Base-by-base conservation (phyloP, 208 protist species). In the Leishmania martiniquensis region DNA sequence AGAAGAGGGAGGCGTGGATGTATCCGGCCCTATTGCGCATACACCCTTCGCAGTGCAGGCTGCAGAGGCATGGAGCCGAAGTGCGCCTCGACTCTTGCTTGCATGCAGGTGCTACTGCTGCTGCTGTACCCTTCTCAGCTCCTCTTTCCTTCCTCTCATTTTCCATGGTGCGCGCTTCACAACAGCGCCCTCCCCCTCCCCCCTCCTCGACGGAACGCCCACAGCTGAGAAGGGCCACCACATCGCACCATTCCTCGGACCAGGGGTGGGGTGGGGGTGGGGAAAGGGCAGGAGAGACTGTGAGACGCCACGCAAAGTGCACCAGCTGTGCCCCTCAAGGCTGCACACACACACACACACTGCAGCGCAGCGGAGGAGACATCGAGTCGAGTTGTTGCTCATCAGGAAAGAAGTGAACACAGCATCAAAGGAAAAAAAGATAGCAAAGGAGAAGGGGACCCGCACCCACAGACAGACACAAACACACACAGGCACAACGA, bases 361-460 rank as follows among this genome's bases (percentile, higher is more conserved):
- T 9, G 25, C 4, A 15, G 20, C 34, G 57, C n/a, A 62, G 29
- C 20, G 57, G 29, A 62, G 37, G 37, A 15, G 37, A 25, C 65
- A 51, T 37, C 10, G 1, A 39, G n/a, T n/a, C 13, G 45, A 37
- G 54, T 72, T 22, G 67, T 72, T 57, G 67, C 47, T 72, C 47
- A 72, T 72, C 67, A 72, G 67, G 15, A 32, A 55, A 72, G 32
- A 72, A 44, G 32, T 4, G 32, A 71, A 51, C 66, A 71, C 2
- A 54, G 66, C 44, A 71, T 51, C 15, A n/a, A n/a, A n/a, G 29
- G 32, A 15, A 12, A 63, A 45, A 44, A 25, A 45, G 17, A 51
- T 17, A 51, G 25, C 9, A 54, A 20, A 71, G 32, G 66, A 55
- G 10, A 54, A 54, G 29, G 25, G 25, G 0, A n/a, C 12, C 15